Evolutionary conservation across 768 basidiomycete genomes (phyloP), one percentile per base, ranked within the genome.

Genomic region (Naematelia aurantialba): DNA sequence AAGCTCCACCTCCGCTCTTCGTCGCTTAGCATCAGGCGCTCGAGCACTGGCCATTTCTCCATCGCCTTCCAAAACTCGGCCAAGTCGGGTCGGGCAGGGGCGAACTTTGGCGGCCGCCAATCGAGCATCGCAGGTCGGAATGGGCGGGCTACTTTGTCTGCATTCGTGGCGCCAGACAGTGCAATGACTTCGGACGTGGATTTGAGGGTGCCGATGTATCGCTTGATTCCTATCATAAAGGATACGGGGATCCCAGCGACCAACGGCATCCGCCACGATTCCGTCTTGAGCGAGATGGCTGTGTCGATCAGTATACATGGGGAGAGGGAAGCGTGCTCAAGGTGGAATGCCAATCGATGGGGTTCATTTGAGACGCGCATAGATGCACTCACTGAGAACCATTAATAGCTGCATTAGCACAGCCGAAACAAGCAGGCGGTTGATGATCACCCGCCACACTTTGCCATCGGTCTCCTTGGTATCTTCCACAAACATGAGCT

Each of bases 401-500:
- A 78, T 72, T 10, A 78, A 45, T 1, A 68, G 57, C 67, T 97
- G 92, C 92, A 94, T 96, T 63, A 94, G 76, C 13, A 91, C 75
- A 5, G 88, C 82, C 19, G 83, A 85, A 59, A 84, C 79, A 13
- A 97, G 79, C n/a, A 97, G 78, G 48, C 94, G 84, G 76, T 97
- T 97, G 76, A 91, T 82, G 39, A 89, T 81, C 5, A 89, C 84
- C 68, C 91, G 91, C 91, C 91, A 94, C 14, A 56, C 60, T 57
- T 65, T 52, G 0, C 94, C 94, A 61, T 93, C 94, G 39, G 87
- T 89, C 78, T 98, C 94, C 65, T 85, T 86, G 4, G 91, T 84
- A 50, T 89, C 80, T 72, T 83, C 91, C 51, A 93, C 89, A 74
- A 91, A 97, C 87, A 92, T 89, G 54, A 96, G 81, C 79, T 93